phyloP scores from a whole-genome alignment of 2,329 filamentous ascomycete genomes.

The Fusarium temperatum region DNA sequence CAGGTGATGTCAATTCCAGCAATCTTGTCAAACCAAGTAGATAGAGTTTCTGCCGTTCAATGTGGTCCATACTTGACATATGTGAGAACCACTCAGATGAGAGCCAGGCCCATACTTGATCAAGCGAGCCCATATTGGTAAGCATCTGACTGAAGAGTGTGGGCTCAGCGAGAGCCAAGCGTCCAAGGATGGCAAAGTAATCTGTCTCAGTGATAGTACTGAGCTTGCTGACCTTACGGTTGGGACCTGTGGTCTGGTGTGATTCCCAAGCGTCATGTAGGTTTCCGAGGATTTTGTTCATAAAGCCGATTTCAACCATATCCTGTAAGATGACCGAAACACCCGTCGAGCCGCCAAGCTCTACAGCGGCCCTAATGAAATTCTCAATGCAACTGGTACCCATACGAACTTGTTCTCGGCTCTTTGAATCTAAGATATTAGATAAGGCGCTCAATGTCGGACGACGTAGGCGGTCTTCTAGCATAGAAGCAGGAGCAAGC shows the following conservation, averaged over 20 bases:
- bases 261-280: constrained; percentile 76
- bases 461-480: constrained; percentile 64
- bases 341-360: constrained; percentile 68
- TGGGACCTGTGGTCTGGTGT: constrained; percentile 84
- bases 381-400: constrained; percentile 71
- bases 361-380: constrained; percentile 69
- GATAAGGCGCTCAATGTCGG: constrained; percentile 60
- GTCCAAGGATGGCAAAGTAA: constrained; percentile 84
- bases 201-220: constrained; percentile 82
- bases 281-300: constrained; percentile 70
- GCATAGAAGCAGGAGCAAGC: constrained; percentile 73
- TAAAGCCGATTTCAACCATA: constrained; percentile 69
- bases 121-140: constrained; percentile 55
- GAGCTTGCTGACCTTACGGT: constrained; percentile 73
- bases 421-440: constrained; percentile 60
- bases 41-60: constrained; percentile 74
- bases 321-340: constrained; percentile 72
- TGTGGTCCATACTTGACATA: constrained; percentile 73
- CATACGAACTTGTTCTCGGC: constrained; percentile 66
- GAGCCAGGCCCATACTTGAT: constrained; percentile 68
- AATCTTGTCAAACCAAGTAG: constrained; percentile 77
- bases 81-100: constrained; percentile 73
- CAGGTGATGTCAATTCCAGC: constrained; percentile 68
- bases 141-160: constrained; percentile 70
- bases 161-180: constrained; percentile 79